These are phyloP conservation scores for Botrytis medusae DNA, from an alignment of 2,329 filamentous ascomycete genomes.

Conservation along the genomic window DNA sequence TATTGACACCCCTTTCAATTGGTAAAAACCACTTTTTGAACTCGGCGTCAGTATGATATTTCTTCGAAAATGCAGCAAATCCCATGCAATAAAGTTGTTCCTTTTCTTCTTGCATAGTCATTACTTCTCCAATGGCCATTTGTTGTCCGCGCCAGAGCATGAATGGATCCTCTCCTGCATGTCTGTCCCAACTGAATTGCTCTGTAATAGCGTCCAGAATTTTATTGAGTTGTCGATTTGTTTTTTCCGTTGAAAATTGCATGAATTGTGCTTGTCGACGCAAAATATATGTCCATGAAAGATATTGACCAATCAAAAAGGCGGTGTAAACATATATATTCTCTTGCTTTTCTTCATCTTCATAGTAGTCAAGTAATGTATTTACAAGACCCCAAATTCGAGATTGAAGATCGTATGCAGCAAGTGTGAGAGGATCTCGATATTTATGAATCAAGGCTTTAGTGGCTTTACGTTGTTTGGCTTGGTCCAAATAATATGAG, in stretches of 20 bases:
- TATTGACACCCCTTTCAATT: constrained; percentile 26
- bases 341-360: constrained; percentile 28
- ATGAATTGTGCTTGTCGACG: constrained; percentile 35
- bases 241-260: constrained; percentile 32
- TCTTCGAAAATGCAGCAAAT: constrained; percentile 30
- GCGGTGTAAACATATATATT: constrained; percentile 33
- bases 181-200: constrained; percentile 25
- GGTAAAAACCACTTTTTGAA: constrained; percentile 30
- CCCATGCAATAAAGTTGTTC: constrained; percentile 33
- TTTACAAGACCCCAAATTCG: constrained; percentile 31
- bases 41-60: constrained; percentile 25
- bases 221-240: constrained; percentile 29
- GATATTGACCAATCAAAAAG: constrained; percentile 34
- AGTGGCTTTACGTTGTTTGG: constrained; percentile 31
- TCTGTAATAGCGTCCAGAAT: constrained; percentile 29
- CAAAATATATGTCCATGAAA: constrained; percentile 35
- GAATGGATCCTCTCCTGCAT: constrained; percentile 30
- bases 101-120: constrained; percentile 30
- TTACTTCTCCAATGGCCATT: constrained; percentile 35
- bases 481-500: constrained; percentile 34
- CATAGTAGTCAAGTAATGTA: constrained; percentile 26
- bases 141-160: constrained; percentile 37
- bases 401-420: constrained; percentile 33
- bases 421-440: constrained; percentile 33
- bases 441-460: constrained; percentile 35